Base-by-base conservation (phyloP, 2,329 filamentous ascomycete genomes). In the Apiospora malaysiana region DNA sequence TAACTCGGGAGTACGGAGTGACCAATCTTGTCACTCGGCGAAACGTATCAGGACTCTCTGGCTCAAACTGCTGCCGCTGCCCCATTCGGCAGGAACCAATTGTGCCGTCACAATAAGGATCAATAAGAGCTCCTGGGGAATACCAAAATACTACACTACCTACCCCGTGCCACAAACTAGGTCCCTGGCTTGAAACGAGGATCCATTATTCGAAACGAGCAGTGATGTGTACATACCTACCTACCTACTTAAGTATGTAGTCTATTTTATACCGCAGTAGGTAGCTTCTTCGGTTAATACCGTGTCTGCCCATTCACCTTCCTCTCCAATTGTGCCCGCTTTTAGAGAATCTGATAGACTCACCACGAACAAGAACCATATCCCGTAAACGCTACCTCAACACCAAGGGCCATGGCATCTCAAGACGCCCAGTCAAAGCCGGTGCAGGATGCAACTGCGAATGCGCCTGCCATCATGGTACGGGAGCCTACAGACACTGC, bases 31-130 rank as follows among this genome's bases (percentile, higher is more conserved):
- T 16, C 7, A 37, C 51, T 4, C 27, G 23, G 7, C 37, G 32
- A 63, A 63, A 63, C 56, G 56, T 63, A 40, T 63, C 32, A 40
- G 56, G 56, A n/a, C 56, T 40, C 32, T 63, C 27, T 59, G 56
- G 51, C 27, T n/a, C 56, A 40, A 40, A 63, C 56, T n/a, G 12
- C 56, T n/a, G 12, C 40, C 40, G 9, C 27, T 63, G 27, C 56
- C 56, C 56, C 56, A 40, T 63, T 9, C 18, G 16, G 56, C 18
- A n/a, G 56, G 56, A 63, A 40, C 56, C 56, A 63, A 63, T 63
- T 9, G 21, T 40, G 32, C 40, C 56, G 56, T 63, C 56, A 63
- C 40, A 18, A 32, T 56, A 21, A 18, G 47, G 23, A 8, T n/a
- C n/a, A n/a, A n/a, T 21, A n/a, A 47, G 21, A 23, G 56, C 56